These are phyloP conservation scores for Vitis hybrid DNA, from an alignment of 177 flowering plant genomes.

Conservation along the genomic window DNA sequence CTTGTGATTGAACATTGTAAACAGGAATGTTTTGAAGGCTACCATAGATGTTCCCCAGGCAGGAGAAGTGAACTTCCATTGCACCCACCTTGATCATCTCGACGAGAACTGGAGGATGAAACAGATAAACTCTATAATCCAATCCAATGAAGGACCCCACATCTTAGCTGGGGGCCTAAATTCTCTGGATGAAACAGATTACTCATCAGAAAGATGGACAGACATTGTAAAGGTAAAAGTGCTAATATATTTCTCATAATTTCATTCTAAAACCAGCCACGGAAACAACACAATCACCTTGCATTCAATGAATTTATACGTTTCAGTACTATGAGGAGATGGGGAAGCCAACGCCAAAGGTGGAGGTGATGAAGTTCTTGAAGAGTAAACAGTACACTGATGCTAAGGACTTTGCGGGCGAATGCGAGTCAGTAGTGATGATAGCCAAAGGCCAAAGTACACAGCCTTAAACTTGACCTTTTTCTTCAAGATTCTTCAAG, in stretches of 20 bases:
- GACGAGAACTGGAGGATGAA: slow-evolving; percentile 98
- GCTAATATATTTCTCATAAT: background rate
- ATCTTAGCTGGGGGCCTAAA: slow-evolving; percentile 91
- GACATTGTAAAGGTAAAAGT: slow-evolving; percentile 80
- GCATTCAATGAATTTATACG: background rate
- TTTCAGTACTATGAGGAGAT: slow-evolving; percentile 90
- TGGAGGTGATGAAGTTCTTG: slow-evolving; percentile 77
- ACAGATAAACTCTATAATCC: slow-evolving; percentile 78
- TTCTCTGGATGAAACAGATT: slow-evolving; percentile 85
- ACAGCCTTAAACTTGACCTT: background rate
- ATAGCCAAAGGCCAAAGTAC: slow-evolving; percentile 98
- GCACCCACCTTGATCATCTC: slow-evolving; percentile 91
- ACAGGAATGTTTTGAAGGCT: slow-evolving; percentile 86
- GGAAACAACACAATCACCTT: background rate
- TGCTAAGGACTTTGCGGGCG: slow-evolving; percentile 87
- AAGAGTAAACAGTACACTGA: slow-evolving; percentile 72
- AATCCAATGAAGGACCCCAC: slow-evolving; percentile 62
- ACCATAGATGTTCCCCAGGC: slow-evolving; percentile 75
- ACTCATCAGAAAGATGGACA: slow-evolving; percentile 83
- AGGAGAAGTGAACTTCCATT: slow-evolving; percentile 80
- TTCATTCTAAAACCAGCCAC: background rate
- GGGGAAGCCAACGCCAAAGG: slow-evolving; percentile 88
- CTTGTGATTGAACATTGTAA: background rate
- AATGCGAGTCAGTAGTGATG: slow-evolving; percentile 87
- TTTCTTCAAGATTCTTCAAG: background rate